Evolutionary conservation across 1,284 basidiomycete genomes (phyloP), one percentile per base, ranked within the genome.

Genomic region (Erythrobasidium hasegawianum): DNA sequence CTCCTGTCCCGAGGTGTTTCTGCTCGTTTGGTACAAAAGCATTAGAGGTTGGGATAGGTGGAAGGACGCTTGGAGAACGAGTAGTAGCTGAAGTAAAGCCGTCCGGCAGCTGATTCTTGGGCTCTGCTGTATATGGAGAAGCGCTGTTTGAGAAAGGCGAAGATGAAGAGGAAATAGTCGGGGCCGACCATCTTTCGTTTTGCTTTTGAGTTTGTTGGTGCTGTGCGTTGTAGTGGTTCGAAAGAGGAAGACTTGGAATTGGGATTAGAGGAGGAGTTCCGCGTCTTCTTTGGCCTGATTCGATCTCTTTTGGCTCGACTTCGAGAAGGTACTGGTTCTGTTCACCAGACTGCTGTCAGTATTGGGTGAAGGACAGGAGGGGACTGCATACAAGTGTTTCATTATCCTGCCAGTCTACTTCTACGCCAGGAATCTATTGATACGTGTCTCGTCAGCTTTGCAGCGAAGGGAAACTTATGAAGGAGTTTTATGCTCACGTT

Each of bases 81-180:
- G 43, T 33, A 29, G 56, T 58, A 50, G 62, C 62, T n/a, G 62
- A 65, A 18, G 22, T 57, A 26, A 65, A 65, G 7, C 62, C 62
- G 26, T 58, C 62, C 18, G 62, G 62, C 14, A 57, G 43, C 0
- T n/a, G 43, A 24, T 47, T 8, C 14, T 47, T 24, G 33, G 33
- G 33, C 33, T 33, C 33, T 33, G 33, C 33, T 33, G 33, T 5
- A 33, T 33, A 11, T 33, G 33, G 33, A 33, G 33, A 33, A 33
- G 33, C 11, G 33, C 33, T n/a, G n/a, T n/a, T 33, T 33, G 33
- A 33, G 33, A 33, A 33, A 4, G 33, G 33, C 33, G 33, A 33
- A 33, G 33, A 33, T 4, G 33, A 4, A 5, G 33, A 5, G 33
- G 33, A 33, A 33, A 11, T 33, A n/a, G n/a, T n/a, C n/a, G n/a